phyloP scores from a whole-genome alignment of 805 yeast genomes.

The Suhomyces faveliae region DNA sequence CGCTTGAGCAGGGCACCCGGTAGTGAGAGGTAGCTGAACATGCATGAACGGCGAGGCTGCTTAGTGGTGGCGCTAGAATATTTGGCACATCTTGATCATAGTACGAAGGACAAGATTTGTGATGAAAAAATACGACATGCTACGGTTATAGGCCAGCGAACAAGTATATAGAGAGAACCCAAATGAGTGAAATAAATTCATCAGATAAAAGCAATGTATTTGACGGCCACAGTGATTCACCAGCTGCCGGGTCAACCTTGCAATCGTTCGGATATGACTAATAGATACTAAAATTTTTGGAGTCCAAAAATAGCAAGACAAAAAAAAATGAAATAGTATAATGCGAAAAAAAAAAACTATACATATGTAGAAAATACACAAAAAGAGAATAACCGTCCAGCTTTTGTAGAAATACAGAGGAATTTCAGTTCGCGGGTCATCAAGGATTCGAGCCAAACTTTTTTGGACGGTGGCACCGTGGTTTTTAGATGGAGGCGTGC shows the following conservation, averaged over 20 bases:
- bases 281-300: background rate
- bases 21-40: background rate
- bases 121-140: background rate
- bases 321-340: background rate
- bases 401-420: background rate
- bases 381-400: background rate
- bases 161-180: no score
- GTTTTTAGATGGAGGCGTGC: background rate
- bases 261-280: no score
- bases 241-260: background rate
- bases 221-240: background rate
- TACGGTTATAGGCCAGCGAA: background rate
- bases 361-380: background rate
- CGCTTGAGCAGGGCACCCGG: constrained; percentile 1
- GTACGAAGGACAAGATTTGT: background rate
- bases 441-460: background rate
- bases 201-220: no score
- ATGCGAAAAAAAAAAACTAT: background rate
- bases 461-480: background rate
- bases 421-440: background rate
- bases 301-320: background rate
- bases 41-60: constrained; percentile 3
- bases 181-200: background rate
- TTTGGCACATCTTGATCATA: background rate
- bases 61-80: background rate